Conservation (phyloP, 352 stramenopile genomes). For the Sclerospora graminicola region DNA sequence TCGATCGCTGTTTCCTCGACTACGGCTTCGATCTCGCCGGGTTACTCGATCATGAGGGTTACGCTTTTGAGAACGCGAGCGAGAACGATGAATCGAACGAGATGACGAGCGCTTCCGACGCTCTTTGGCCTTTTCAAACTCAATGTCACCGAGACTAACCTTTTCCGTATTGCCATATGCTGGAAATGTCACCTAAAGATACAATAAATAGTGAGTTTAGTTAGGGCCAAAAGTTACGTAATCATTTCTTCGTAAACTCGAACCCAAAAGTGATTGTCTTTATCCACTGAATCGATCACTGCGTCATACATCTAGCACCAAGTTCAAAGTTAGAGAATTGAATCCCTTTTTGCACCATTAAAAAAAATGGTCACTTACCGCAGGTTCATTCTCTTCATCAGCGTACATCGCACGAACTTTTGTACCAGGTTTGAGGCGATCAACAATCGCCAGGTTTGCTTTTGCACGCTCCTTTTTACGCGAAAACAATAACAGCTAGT, state of each 20-base stretch:
- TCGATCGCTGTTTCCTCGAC: conserved; percentile 17
- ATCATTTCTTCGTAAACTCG: no score
- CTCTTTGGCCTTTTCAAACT: conserved; percentile 46
- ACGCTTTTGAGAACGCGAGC: conserved; percentile 29
- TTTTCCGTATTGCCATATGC: conserved; percentile 96
- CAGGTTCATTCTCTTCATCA: conserved; percentile 92
- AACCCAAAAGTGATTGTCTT: conserved; percentile 72
- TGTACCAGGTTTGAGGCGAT: conserved; percentile 79
- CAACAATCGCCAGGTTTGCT: conserved; percentile 50
- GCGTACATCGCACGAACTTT: conserved; percentile 92
- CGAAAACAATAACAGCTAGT: conserved; percentile 69
- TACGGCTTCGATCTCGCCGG: conserved; percentile 14
- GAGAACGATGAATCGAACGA: conserved; percentile 25
- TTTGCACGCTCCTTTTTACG: conserved; percentile 58
- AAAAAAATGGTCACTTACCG: no score
- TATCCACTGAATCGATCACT: conserved; percentile 90
- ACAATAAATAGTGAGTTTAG: background rate
- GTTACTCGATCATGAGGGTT: conserved; percentile 8
- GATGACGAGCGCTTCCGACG: conserved; percentile 18
- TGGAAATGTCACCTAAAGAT: conserved; percentile 85
- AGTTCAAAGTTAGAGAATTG: no score
- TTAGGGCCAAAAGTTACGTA: background rate
- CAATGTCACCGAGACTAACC: conserved; percentile 91
- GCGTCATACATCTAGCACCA: conserved; percentile 90
- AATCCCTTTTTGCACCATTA: no score